phyloP scores from a whole-genome alignment of 768 basidiomycete genomes.

The Coprinopsis strossmayeri region DNA sequence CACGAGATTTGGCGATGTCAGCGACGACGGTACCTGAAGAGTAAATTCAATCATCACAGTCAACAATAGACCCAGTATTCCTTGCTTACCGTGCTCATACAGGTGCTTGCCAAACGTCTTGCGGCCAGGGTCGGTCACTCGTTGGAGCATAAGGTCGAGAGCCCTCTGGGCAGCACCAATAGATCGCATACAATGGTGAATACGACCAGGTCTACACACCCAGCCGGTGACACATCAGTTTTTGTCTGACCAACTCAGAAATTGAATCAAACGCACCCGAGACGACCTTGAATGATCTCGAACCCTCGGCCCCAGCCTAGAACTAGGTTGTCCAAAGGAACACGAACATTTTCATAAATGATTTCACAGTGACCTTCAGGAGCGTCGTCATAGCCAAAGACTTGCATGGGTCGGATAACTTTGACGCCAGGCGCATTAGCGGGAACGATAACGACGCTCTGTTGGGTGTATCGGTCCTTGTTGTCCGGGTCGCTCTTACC shows the following conservation, averaged over 20 bases:
- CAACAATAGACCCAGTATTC: not conserved
- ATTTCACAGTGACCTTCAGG: slow-evolving; percentile 97
- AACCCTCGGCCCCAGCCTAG: slow-evolving; percentile 95
- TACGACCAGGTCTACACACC: slow-evolving; percentile 73
- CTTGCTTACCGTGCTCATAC: slow-evolving; percentile 80
- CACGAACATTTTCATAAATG: slow-evolving; percentile 88
- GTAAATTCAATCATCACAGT: not conserved
- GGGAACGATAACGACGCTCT: slow-evolving; percentile 95
- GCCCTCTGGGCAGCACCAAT: slow-evolving; percentile 85
- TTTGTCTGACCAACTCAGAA: not conserved
- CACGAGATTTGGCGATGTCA: slow-evolving; percentile 87
- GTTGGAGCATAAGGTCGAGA: slow-evolving; percentile 80
- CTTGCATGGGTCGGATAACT: slow-evolving; percentile 86
- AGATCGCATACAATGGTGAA: slow-evolving; percentile 97
- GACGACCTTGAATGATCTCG: slow-evolving; percentile 95
- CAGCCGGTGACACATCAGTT: not conserved
- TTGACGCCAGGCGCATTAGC: slow-evolving; percentile 81
- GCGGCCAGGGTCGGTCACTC: slow-evolving; percentile 86
- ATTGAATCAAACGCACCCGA: slow-evolving; percentile 51
- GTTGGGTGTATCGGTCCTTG: slow-evolving; percentile 69
- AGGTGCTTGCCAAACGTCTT: slow-evolving; percentile 94
- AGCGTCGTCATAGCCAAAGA: slow-evolving; percentile 93
- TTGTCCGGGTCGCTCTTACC: slow-evolving; percentile 90
- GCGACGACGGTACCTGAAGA: slow-evolving; percentile 73
- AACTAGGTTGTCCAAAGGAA: slow-evolving; percentile 77